Evolutionary conservation across 371 early-diverging fungal species (phyloP).

Genomic region (Dichotomocladium elegans): DNA sequence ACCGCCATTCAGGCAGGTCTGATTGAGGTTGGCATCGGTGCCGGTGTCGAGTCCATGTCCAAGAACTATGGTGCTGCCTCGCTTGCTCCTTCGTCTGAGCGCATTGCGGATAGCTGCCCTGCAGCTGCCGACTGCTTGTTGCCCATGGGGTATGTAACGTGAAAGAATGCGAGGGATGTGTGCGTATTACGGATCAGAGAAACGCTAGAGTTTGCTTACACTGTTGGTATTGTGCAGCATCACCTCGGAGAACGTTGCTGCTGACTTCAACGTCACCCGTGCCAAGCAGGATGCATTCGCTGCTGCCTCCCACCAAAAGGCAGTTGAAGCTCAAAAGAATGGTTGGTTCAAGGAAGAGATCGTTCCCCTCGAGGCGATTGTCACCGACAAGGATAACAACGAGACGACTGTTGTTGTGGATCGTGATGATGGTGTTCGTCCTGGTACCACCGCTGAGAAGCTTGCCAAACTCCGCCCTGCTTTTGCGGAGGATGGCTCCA

Average conservation of each 20-base stretch:
- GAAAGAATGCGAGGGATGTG: not conserved
- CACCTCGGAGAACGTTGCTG: conserved; percentile 96
- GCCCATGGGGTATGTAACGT: conserved; percentile 73
- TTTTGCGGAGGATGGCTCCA: conserved; percentile 81
- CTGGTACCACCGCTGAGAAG: conserved; percentile 72
- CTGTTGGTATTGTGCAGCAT: conserved; percentile 38
- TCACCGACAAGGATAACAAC: conserved; percentile 73
- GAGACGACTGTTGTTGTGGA: conserved; percentile 58
- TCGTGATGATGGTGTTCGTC: conserved; percentile 94
- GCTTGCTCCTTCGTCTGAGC: conserved; percentile 72
- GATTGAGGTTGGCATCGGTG: conserved; percentile 96
- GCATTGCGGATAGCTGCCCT: conserved; percentile 60
- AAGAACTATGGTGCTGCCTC: conserved; percentile 81
- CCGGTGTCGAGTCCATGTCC: conserved; percentile 98
- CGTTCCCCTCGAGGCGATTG: conserved; percentile 78
- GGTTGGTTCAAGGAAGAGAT: conserved; percentile 94
- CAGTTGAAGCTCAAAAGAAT: conserved; percentile 83
- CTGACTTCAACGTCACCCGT: conserved; percentile 78
- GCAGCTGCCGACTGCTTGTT: conserved; percentile 81
- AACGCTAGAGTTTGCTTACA: not conserved
- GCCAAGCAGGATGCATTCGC: conserved; percentile 90
- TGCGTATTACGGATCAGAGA: not conserved
- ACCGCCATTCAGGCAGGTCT: conserved; percentile 86
- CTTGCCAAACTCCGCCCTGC: conserved; percentile 89
- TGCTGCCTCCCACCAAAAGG: conserved; percentile 74